A percentile compares a stretch with the other conserved stretches of the same genome.
Conservation (phyloP, 2,329 filamentous ascomycete genomes). For the Curvularia verruculosa region DNA sequence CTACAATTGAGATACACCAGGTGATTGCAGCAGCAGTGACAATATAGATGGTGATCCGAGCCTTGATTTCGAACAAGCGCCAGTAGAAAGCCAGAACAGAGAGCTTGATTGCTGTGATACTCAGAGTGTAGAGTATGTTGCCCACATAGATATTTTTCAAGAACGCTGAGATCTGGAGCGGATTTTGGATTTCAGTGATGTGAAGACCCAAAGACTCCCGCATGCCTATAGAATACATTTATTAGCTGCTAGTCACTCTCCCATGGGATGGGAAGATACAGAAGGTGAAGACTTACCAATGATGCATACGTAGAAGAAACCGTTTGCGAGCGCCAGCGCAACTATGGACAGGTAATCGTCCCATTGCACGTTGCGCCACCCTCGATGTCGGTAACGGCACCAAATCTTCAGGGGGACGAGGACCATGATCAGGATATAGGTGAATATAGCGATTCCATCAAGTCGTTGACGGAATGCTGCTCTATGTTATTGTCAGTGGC, state of each 20-base stretch:
- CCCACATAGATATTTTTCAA: slow-evolving; percentile 25
- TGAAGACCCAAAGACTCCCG: slow-evolving; percentile 21
- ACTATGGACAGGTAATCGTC: slow-evolving; percentile 29
- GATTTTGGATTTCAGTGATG: slow-evolving; percentile 14
- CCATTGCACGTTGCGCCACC: slow-evolving; percentile 28
- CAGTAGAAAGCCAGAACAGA: slow-evolving; percentile 36
- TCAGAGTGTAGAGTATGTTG: slow-evolving; percentile 27
- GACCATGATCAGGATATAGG: slow-evolving; percentile 30
- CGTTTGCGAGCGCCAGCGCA: slow-evolving; percentile 24
- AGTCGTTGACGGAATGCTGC: slow-evolving; percentile 23
- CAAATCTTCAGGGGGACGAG: slow-evolving; percentile 34
- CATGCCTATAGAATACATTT: slow-evolving; percentile 18
- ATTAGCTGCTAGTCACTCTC: neutral
- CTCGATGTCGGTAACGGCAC: slow-evolving; percentile 27
- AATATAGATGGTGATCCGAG: slow-evolving; percentile 15
- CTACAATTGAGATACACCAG: slow-evolving; percentile 30
- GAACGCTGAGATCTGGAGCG: slow-evolving; percentile 20
- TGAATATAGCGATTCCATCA: slow-evolving; percentile 29
- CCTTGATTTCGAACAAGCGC: slow-evolving; percentile 31
- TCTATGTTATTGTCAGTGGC: slow-evolving; percentile 3
- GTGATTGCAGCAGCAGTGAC: slow-evolving; percentile 19
- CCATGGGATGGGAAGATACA: neutral
- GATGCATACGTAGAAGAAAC: slow-evolving; percentile 26
- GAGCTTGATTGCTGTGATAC: slow-evolving; percentile 30
- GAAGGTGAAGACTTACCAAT: slow-evolving; percentile 21